Evolutionary conservation across 2,329 filamentous ascomycete species (phyloP).

Genomic region (Phialophora chinensis): DNA sequence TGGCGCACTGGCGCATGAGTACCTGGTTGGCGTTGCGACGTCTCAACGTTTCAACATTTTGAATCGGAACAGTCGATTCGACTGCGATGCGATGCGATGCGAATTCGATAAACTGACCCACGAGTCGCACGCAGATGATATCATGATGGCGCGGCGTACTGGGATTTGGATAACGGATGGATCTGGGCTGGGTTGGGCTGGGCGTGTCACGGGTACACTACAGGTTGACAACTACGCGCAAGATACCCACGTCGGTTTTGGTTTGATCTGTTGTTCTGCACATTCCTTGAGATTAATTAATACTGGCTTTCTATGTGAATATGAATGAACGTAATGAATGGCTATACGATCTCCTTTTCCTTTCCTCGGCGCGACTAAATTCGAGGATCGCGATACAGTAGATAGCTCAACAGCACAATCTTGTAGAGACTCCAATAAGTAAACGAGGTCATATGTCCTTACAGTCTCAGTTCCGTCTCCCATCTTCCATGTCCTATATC

Average conservation of each 20-base stretch:
- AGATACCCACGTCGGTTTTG: not conserved
- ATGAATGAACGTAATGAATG: too few relatives aligned
- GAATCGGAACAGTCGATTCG: not conserved
- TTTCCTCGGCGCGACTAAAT: too few relatives aligned
- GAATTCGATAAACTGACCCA: not conserved
- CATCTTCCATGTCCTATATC: too few relatives aligned
- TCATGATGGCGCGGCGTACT: not conserved
- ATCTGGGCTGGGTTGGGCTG: not conserved
- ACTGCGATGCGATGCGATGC: not conserved
- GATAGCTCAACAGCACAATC: too few relatives aligned
- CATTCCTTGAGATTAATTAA: not conserved
- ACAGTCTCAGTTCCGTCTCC: too few relatives aligned
- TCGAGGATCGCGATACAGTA: too few relatives aligned
- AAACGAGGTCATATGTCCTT: too few relatives aligned
- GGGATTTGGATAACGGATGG: not conserved
- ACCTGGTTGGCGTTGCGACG: not conserved
- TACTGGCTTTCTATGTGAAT: too few relatives aligned
- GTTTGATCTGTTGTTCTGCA: not conserved
- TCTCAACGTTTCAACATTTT: not conserved
- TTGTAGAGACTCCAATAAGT: too few relatives aligned
- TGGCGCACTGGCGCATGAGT: not conserved
- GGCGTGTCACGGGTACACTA: not conserved
- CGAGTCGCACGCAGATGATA: not conserved
- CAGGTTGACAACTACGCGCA: not conserved
- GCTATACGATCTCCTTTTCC: too few relatives aligned